phyloP scores from a whole-genome alignment of 495 filamentous ascomycete genomes.

The Friedmanniomyces simplex region DNA sequence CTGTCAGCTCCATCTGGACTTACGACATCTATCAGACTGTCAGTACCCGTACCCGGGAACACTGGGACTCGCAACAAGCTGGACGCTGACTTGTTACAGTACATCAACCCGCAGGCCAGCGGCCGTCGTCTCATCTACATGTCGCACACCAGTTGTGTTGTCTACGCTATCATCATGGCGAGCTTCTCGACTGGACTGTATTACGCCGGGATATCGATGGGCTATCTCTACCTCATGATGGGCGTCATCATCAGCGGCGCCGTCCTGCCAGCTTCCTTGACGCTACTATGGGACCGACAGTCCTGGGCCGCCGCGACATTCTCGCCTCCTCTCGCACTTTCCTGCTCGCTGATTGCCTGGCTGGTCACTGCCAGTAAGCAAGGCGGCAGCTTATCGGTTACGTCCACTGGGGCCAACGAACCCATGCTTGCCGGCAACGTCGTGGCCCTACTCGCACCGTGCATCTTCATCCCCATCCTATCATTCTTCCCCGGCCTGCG shows the following conservation, averaged over 20 bases:
- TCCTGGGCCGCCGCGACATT: conserved; percentile 69
- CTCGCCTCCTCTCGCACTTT: conserved; percentile 67
- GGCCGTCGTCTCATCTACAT: conserved; percentile 78
- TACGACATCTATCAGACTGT: conserved; percentile 66
- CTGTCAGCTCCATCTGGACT: conserved; percentile 84
- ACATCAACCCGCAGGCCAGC: conserved; percentile 43
- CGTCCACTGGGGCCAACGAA: conserved; percentile 64
- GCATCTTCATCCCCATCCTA: conserved; percentile 68
- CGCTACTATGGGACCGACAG: conserved; percentile 72
- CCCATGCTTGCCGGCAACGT: conserved; percentile 64
- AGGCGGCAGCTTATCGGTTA: conserved; percentile 62
- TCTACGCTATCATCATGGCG: conserved; percentile 75
- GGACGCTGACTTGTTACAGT: conserved; percentile 15
- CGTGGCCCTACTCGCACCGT: conserved; percentile 67
- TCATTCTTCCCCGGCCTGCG: conserved; percentile 54
- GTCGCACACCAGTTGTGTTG: conserved; percentile 64
- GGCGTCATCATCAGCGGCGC: conserved; percentile 70
- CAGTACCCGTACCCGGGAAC: not conserved
- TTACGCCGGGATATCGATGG: conserved; percentile 54
- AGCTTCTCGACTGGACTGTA: conserved; percentile 72
- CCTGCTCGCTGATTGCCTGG: conserved; percentile 74
- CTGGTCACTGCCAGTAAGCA: conserved; percentile 76
- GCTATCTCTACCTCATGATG: conserved; percentile 80
- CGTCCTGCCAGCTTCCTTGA: conserved; percentile 68
- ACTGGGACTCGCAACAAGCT: not conserved